These are phyloP conservation scores for Aspergillus pseudoglaucus DNA, from an alignment of 2,329 filamentous ascomycete species.

Conservation along the genomic window DNA sequence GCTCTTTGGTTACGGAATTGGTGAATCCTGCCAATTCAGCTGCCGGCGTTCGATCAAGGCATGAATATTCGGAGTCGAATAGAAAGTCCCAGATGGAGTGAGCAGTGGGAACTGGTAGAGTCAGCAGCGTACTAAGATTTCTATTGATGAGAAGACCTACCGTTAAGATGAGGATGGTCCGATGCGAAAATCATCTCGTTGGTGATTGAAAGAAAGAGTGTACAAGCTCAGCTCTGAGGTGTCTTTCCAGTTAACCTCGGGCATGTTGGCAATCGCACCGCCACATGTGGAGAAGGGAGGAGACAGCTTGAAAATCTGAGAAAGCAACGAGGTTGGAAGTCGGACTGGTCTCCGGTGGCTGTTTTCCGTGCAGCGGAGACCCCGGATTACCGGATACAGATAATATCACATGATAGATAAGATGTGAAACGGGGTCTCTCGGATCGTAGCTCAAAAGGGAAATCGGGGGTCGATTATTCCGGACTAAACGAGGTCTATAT, in stretches of 20 bases:
- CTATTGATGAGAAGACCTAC: background rate
- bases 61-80: constrained; percentile 50
- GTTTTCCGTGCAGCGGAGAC: no score
- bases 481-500: no score
- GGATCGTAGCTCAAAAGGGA: no score
- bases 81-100: constrained; percentile 55
- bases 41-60: constrained; percentile 35
- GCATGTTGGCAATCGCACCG: background rate
- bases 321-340: no score
- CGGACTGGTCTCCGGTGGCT: no score
- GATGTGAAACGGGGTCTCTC: no score
- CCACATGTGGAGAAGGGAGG: background rate
- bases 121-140: background rate
- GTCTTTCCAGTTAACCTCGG: background rate
- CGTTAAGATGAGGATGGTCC: background rate
- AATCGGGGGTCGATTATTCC: no score
- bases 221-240: background rate
- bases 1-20: constrained; percentile 54
- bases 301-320: no score
- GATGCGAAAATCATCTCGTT: background rate
- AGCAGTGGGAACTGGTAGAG: constrained; percentile 6
- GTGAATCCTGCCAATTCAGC: constrained; percentile 38
- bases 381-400: no score
- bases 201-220: constrained; percentile 2
- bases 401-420: no score